Evolutionary conservation across 2,329 filamentous ascomycete species (phyloP).

Genomic region (Epichloe amarillans): DNA sequence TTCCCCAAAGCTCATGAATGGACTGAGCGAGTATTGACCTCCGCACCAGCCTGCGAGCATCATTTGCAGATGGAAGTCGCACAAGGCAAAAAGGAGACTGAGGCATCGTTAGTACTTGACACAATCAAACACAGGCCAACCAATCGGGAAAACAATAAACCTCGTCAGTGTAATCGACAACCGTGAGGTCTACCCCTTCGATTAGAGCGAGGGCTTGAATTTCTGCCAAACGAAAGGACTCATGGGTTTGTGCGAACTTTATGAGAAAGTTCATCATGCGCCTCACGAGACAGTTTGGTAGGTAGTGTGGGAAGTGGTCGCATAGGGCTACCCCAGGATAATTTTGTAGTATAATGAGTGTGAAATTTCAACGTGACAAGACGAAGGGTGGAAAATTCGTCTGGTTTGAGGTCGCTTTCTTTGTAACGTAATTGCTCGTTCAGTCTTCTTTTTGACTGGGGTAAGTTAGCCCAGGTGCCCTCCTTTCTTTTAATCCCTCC

Average conservation of each 20-base stretch:
- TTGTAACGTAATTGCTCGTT: too few species aligned
- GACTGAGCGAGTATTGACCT: conserved; percentile 72
- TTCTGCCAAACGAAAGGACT: conserved; percentile 81
- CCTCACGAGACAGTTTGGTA: background rate
- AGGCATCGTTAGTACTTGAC: conserved; percentile 8
- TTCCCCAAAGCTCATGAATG: conserved; percentile 84
- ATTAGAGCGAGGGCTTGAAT: conserved; percentile 65
- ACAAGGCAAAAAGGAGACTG: conserved; percentile 83
- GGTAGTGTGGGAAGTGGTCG: background rate
- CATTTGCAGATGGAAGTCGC: conserved; percentile 47
- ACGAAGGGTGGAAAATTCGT: too few species aligned
- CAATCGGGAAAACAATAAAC: conserved; percentile 31
- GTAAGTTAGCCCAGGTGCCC: too few species aligned
- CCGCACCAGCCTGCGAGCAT: conserved; percentile 52
- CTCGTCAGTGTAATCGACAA: conserved; percentile 61
- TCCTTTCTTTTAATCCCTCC: too few species aligned
- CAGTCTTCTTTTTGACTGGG: too few species aligned
- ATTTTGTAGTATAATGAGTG: background rate
- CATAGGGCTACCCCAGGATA: background rate
- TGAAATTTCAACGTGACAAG: background rate
- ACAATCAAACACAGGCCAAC: background rate
- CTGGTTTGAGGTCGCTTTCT: too few species aligned
- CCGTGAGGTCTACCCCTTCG: conserved; percentile 51
- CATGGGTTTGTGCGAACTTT: conserved; percentile 78
- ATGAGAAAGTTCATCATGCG: conserved; percentile 67